phyloP scores from a whole-genome alignment of 208 protist genomes.

The Cochliopodium minus region DNA sequence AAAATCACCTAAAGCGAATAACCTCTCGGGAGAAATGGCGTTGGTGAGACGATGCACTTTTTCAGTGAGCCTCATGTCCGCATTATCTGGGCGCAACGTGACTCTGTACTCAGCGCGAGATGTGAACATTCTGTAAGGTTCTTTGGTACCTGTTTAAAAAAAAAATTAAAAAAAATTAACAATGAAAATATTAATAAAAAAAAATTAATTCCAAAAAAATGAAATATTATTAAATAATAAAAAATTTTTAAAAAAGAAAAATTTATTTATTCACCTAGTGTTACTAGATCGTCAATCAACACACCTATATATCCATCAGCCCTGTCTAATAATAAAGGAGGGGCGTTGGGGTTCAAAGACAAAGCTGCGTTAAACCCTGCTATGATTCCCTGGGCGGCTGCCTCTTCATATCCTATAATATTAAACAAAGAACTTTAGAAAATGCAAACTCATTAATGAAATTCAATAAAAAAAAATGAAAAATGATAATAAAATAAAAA shows the following conservation, averaged over 20 bases:
- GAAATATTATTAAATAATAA: too few relatives aligned
- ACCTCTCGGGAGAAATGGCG: background rate
- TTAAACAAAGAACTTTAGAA: too few relatives aligned
- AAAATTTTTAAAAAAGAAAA: too few relatives aligned
- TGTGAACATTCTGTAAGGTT: constrained; percentile 54
- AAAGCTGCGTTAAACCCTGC: constrained; percentile 47
- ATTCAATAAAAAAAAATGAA: too few relatives aligned
- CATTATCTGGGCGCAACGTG: constrained; percentile 45
- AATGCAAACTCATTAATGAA: too few relatives aligned
- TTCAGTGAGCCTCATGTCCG: constrained; percentile 37
- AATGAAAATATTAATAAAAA: too few relatives aligned
- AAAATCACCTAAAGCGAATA: background rate
- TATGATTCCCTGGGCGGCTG: constrained; percentile 38
- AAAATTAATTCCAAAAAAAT: too few relatives aligned
- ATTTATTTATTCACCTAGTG: too few relatives aligned
- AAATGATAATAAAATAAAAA: too few relatives aligned
- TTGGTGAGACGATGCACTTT: background rate
- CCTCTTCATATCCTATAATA: constrained; percentile 59
- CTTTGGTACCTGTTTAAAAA: constrained; percentile 32
- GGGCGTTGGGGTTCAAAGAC: background rate
- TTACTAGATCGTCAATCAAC: constrained; percentile 47
- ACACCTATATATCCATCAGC: constrained; percentile 37
- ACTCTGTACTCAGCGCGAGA: constrained; percentile 39
- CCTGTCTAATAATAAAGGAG: constrained; percentile 28
- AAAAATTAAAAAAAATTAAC: too few relatives aligned